Evolutionary conservation across 805 yeast genomes (phyloP).

Genomic region (Metschnikowia kunwiensis): DNA sequence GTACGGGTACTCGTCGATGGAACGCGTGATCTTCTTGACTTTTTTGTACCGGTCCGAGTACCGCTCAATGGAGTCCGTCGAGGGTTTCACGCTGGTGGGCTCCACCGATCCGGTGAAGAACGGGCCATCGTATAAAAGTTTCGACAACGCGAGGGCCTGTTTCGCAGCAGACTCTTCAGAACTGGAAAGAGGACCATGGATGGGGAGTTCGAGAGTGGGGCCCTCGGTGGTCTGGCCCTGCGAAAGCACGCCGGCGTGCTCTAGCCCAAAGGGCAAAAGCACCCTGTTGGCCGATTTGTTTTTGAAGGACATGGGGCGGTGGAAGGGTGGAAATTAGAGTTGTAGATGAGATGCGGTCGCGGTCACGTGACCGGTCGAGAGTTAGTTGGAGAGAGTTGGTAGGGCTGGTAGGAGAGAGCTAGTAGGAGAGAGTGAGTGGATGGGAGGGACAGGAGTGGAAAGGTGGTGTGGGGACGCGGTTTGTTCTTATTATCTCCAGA

Average conservation of each 20-base stretch:
- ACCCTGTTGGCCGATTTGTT: conserved; percentile 44
- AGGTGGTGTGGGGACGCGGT: no score
- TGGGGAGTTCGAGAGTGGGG: conserved; percentile 54
- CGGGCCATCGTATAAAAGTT: conserved; percentile 59
- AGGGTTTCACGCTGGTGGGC: conserved; percentile 23
- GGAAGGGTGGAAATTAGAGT: no score
- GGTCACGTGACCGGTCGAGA: no score
- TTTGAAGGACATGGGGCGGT: conserved; percentile 53
- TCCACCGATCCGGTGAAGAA: conserved; percentile 58
- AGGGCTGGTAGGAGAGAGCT: no score
- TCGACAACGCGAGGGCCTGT: conserved; percentile 53
- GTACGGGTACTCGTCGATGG: conserved; percentile 78
- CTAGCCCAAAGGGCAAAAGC: conserved; percentile 69
- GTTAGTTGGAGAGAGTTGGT: no score
- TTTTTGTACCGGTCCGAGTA: conserved; percentile 79
- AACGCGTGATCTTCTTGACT: conserved; percentile 64
- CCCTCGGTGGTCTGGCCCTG: conserved; percentile 36
- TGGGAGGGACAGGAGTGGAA: no score
- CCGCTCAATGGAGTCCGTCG: conserved; percentile 68
- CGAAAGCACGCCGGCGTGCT: conserved; percentile 54
- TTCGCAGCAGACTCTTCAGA: conserved; percentile 52
- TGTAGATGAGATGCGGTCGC: no score
- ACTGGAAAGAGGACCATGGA: conserved; percentile 55
- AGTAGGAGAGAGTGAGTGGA: no score
- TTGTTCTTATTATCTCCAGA: no score